phyloP scores from a whole-genome alignment of 441 rosid species.

The Bruguiera hainesii region DNA sequence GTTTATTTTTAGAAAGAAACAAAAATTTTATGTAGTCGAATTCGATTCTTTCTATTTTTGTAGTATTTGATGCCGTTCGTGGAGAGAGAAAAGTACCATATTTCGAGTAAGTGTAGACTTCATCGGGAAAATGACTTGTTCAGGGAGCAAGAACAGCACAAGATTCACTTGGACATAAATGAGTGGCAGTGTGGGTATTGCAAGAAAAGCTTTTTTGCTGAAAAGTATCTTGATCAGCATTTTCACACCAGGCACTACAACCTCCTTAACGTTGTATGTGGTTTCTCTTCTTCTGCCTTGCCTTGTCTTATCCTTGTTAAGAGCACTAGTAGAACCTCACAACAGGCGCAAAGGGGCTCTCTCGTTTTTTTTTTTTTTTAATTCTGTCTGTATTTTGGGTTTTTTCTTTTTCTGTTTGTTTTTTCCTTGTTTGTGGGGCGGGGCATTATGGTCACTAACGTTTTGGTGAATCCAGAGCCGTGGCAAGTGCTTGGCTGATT shows the following conservation, averaged over 20 bases:
- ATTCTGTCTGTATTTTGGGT: not conserved
- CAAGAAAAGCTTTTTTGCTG: slow-evolving; percentile 87
- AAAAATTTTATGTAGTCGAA: too few species aligned
- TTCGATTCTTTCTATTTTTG: slow-evolving; percentile 16
- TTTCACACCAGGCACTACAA: slow-evolving; percentile 70
- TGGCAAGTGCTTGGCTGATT: slow-evolving; percentile 86
- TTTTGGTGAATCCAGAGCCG: slow-evolving; percentile 49
- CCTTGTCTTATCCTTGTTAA: not conserved
- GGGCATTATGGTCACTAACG: slow-evolving; percentile 2
- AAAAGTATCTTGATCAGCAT: slow-evolving; percentile 83
- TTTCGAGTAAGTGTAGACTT: slow-evolving; percentile 69
- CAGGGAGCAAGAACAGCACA: slow-evolving; percentile 89
- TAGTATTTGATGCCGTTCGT: slow-evolving; percentile 91
- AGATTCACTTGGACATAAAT: slow-evolving; percentile 64
- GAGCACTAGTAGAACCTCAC: slow-evolving; percentile 2
- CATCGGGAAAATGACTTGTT: slow-evolving; percentile 78
- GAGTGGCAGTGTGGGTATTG: slow-evolving; percentile 97
- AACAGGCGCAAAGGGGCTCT: too few species aligned
- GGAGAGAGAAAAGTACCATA: slow-evolving; percentile 61
- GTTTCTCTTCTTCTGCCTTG: slow-evolving; percentile 25
- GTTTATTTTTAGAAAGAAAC: too few species aligned
- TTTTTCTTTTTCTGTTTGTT: not conserved
- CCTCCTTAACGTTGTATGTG: slow-evolving; percentile 79
- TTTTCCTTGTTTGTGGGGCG: not conserved
- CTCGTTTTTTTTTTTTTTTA: not conserved